phyloP scores from a whole-genome alignment of 352 stramenopile species.

The Globisporangium solare region DNA sequence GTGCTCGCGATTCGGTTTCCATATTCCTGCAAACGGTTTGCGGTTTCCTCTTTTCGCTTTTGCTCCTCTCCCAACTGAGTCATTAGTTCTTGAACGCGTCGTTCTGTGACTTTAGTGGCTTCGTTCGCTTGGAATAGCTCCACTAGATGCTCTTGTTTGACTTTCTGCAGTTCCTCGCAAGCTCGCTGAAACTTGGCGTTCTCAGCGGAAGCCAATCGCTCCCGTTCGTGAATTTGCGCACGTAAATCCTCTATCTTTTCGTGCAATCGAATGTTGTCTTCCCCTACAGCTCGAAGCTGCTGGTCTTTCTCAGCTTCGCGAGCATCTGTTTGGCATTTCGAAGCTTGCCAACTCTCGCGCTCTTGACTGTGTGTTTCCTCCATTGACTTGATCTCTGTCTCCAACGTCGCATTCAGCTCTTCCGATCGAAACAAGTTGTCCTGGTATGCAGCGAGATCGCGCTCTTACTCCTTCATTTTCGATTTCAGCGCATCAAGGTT shows the following conservation, averaged over 20 bases:
- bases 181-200: conserved; percentile 14
- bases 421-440: conserved; percentile 27
- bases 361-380: conserved; percentile 21
- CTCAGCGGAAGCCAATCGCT: conserved; percentile 10
- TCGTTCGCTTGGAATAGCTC: conserved; percentile 16
- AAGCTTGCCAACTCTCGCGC: conserved; percentile 24
- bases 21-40: conserved; percentile 66
- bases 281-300: not conserved
- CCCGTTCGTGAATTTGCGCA: conserved; percentile 19
- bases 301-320: conserved; percentile 18
- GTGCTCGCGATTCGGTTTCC: conserved; percentile 64
- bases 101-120: conserved; percentile 21
- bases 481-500: conserved; percentile 26
- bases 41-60: conserved; percentile 56
- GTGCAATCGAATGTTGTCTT: conserved; percentile 27
- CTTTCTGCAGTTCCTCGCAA: conserved; percentile 12
- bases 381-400: conserved; percentile 19
- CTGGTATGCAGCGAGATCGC: conserved; percentile 31
- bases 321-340: conserved; percentile 21
- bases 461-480: conserved; percentile 21
- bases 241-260: conserved; percentile 27
- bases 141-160: conserved; percentile 7
- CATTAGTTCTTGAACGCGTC: conserved; percentile 27
- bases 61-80: conserved; percentile 40
- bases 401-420: conserved; percentile 16